Evolutionary conservation across 441 rosid genomes (phyloP).

Genomic region (Eutrema salsugineum): DNA sequence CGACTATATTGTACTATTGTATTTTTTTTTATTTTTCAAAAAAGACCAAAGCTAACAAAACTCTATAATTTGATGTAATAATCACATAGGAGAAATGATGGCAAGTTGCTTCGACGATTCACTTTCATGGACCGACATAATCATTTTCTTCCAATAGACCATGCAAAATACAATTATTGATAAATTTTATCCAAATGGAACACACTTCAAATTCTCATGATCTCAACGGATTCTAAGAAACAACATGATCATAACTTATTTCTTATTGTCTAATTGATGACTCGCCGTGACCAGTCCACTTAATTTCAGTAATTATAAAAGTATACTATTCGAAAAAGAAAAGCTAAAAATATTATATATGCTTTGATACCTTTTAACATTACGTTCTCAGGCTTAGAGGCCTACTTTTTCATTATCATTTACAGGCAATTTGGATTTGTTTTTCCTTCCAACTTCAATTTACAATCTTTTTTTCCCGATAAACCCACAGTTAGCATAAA

Average conservation of each 20-base stretch:
- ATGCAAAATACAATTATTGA: conserved; percentile 17
- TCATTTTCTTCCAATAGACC: conserved; percentile 23
- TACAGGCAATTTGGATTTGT: background rate
- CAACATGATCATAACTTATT: conserved; percentile 22
- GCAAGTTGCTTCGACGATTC: conserved; percentile 19
- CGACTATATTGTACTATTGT: background rate
- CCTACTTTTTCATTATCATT: background rate
- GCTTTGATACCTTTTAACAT: background rate
- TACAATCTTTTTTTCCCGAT: background rate
- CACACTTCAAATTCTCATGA: background rate
- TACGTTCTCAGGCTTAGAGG: background rate
- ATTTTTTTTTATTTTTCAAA: background rate
- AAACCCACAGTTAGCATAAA: background rate
- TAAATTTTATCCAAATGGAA: background rate
- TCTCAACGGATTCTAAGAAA: conserved; percentile 4
- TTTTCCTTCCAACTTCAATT: background rate
- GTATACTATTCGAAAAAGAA: background rate
- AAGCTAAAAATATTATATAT: background rate
- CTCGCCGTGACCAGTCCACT: conserved; percentile 8
- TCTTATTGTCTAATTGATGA: conserved; percentile 5
- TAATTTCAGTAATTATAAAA: background rate
- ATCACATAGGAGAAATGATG: conserved; percentile 20
- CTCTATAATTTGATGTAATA: conserved; percentile 22
- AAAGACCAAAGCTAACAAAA: background rate
- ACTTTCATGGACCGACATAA: conserved; percentile 29